Evolutionary conservation across 495 filamentous ascomycete species (phyloP), one percentile per base, ranked within the genome.

Genomic region (Aspergillus homomorphus): DNA sequence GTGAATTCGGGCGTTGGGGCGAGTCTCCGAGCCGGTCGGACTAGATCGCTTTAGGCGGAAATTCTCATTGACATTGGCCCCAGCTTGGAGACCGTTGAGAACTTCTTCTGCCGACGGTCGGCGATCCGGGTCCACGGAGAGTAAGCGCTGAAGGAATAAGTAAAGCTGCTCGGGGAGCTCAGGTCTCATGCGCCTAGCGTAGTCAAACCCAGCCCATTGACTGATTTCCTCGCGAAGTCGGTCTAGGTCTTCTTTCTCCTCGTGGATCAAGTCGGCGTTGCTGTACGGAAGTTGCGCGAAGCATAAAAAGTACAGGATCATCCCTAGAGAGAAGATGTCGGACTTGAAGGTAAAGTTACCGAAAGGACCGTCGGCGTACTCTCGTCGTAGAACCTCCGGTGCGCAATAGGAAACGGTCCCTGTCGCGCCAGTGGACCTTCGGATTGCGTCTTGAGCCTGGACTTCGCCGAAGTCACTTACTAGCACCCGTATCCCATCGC

Each of bases 401-500:
- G 94, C 95, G 72, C 95, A 98, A 71, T 96, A 98, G 0, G 93
- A 97, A 33, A 98, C 92, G 4, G 94, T 98, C 0, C 94, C 94
- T 0, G 94, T 98, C 0, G 92, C 88, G 10, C 94, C 94, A 3
- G 92, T 96, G 15, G 92, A 96, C 48, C 87, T 88, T 18, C 94
- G 86, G 41, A 83, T 84, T 18, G 82, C 82, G 70, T 91, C 85
- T 57, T 91, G 89, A 4, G 84, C 77, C 67, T 98, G 94, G 0
- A 96, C 91, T 66, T 98, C 94, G 15, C 94, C 94, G 71, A 98
- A 98, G 69, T 98, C 94, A 68, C 92, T 97, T 28, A 98, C 94
- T 38, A 98, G 73, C 44, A 96, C 93, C 43, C 80, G 82, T 2
- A 90, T 71, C 44, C 87, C 86, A 46, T 81, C 77, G 18, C 86